phyloP scores from a whole-genome alignment of 768 basidiomycete species.

The Mycena crocata region DNA sequence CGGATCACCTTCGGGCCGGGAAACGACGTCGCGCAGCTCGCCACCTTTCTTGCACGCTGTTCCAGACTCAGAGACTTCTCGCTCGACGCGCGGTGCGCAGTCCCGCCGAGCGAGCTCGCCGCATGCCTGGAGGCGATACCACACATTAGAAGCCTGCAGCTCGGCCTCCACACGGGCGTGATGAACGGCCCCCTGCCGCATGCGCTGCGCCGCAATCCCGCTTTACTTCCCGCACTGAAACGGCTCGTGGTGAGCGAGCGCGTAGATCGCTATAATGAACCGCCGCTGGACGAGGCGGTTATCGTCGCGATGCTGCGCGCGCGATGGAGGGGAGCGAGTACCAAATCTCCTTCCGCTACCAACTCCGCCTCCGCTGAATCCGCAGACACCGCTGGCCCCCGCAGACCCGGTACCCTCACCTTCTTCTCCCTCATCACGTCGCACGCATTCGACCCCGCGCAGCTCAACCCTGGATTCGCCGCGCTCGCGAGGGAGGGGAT shows the following conservation, averaged over 20 bases:
- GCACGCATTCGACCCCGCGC: slow-evolving; percentile 2
- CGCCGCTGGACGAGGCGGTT: not conserved
- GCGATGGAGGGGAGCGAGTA: slow-evolving; percentile 11
- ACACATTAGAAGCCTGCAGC: not conserved
- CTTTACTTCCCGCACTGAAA: slow-evolving; percentile 13
- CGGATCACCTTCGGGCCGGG: not conserved
- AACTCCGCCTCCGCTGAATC: too few relatives aligned
- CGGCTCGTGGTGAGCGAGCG: slow-evolving; percentile 20
- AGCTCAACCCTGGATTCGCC: slow-evolving; percentile 6
- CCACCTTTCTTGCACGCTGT: slow-evolving; percentile 8
- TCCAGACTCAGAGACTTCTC: slow-evolving; percentile 3
- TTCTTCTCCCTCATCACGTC: slow-evolving; percentile 23
- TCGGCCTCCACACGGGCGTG: slow-evolving; percentile 22
- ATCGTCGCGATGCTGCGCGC: slow-evolving; percentile 24
- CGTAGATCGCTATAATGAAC: slow-evolving; percentile 33
- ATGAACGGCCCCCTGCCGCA: slow-evolving; percentile 20
- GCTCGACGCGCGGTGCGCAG: slow-evolving; percentile 12
- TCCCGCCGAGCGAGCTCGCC: slow-evolving; percentile 2
- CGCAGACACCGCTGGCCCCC: too few relatives aligned
- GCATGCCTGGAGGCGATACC: slow-evolving; percentile 7
- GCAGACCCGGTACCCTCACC: too few relatives aligned
- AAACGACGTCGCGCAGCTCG: slow-evolving; percentile 19
- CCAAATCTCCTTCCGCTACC: too few relatives aligned
- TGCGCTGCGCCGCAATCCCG: slow-evolving; percentile 11
- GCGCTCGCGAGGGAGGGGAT: slow-evolving; percentile 24